phyloP scores from a whole-genome alignment of 106 monocot species.

The Allium fistulosum region DNA sequence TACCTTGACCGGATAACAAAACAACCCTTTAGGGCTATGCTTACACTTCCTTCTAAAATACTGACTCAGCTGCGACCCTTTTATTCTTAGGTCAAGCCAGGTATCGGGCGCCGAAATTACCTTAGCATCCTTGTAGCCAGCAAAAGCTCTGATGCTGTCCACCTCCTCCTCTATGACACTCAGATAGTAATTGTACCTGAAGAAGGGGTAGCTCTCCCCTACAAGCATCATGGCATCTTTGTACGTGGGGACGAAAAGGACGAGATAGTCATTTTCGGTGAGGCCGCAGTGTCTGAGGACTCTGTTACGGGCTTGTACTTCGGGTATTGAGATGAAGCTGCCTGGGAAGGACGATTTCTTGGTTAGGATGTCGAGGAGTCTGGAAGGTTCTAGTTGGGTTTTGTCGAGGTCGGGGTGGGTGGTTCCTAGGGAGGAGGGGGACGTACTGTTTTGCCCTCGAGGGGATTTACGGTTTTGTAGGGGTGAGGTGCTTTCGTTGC shows the following conservation, averaged over 20 bases:
- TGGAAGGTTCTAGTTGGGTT: conserved; percentile 40
- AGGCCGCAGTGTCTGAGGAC: conserved; percentile 45
- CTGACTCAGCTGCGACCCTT: conserved; percentile 66
- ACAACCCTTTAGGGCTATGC: conserved; percentile 54
- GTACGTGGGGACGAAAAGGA: conserved; percentile 30
- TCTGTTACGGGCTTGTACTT: conserved; percentile 48
- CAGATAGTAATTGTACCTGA: conserved; percentile 48
- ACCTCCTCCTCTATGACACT: conserved; percentile 28
- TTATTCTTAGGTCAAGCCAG: conserved; percentile 65
- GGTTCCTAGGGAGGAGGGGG: conserved; percentile 19
- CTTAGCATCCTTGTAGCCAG: conserved; percentile 49
- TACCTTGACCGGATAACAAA: conserved; percentile 42
- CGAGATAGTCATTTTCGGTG: conserved; percentile 42
- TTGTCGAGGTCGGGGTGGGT: conserved; percentile 32
- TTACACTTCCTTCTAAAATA: conserved; percentile 64
- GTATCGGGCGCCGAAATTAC: conserved; percentile 40
- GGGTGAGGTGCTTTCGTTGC: conserved; percentile 1
- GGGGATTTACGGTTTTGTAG: conserved; percentile 11
- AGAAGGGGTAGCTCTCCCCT: conserved; percentile 69
- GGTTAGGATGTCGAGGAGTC: conserved; percentile 52
- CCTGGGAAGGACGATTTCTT: conserved; percentile 53
- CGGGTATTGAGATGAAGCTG: conserved; percentile 57
- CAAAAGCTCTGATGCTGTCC: conserved; percentile 52
- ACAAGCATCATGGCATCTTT: conserved; percentile 61
- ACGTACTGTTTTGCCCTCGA: conserved; percentile 4